Conservation (phyloP, 1,284 basidiomycete species). For the Chalciporus piperatoides region DNA sequence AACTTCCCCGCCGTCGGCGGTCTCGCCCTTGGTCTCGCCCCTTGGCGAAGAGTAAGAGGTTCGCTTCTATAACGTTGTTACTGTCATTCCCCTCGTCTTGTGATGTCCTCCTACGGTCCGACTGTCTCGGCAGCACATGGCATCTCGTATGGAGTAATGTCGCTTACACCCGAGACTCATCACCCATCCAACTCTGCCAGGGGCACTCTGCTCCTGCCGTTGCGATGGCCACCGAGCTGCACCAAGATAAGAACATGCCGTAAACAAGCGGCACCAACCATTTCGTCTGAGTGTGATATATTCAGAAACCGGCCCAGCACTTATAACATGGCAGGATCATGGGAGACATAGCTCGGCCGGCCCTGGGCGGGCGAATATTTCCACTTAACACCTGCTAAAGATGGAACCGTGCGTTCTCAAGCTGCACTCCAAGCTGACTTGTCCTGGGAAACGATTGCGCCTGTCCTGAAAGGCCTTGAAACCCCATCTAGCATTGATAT, state of each 20-base stretch:
- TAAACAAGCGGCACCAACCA: slow-evolving; percentile 3
- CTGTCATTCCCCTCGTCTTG: slow-evolving; percentile 23
- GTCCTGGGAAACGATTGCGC: slow-evolving; percentile 16
- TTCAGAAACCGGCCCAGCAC: not conserved
- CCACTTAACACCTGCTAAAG: slow-evolving; percentile 15
- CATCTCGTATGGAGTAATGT: slow-evolving; percentile 13
- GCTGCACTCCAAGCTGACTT: slow-evolving; percentile 6
- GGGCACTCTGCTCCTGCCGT: no score
- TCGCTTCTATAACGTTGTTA: slow-evolving; percentile 28
- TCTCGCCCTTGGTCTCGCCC: slow-evolving; percentile 19
- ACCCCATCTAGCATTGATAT: not conserved
- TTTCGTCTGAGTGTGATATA: slow-evolving; percentile 5
- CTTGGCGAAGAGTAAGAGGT: slow-evolving; percentile 25
- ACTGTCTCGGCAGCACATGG: slow-evolving; percentile 12
- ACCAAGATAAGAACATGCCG: slow-evolving; percentile 17
- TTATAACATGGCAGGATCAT: not conserved
- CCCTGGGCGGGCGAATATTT: slow-evolving; percentile 19
- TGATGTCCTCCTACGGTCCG: slow-evolving; percentile 20
- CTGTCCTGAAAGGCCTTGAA: slow-evolving; percentile 2
- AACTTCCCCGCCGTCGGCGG: slow-evolving; percentile 13
- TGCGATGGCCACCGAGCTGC: no score
- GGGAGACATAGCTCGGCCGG: slow-evolving; percentile 1
- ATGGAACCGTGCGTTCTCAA: slow-evolving; percentile 12
- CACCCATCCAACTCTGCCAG: not conserved
- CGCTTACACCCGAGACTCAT: slow-evolving; percentile 4